Percentiles rank a stretch among this genome's conserved stretches.
Conservation (phyloP, 495 filamentous ascomycete genomes). For the Terfezia claveryi region DNA sequence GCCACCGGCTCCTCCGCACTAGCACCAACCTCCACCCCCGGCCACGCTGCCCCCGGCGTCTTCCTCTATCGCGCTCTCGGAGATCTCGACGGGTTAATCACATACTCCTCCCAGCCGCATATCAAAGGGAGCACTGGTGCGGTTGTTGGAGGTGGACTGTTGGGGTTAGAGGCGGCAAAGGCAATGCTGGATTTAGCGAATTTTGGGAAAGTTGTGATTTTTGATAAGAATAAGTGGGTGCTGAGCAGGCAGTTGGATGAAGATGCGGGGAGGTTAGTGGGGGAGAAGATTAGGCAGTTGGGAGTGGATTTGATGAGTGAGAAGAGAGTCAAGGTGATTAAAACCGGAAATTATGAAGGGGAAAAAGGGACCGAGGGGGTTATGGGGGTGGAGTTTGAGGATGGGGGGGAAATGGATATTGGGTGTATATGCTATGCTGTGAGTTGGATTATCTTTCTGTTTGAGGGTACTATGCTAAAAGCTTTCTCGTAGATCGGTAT, state of each 20-base stretch:
- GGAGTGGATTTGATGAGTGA: slow-evolving; percentile 67
- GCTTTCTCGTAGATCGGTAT: slow-evolving; percentile 41
- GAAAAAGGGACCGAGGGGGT: slow-evolving; percentile 33
- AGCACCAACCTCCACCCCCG: slow-evolving; percentile 58
- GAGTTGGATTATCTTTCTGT: slow-evolving; percentile 14
- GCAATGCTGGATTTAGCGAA: slow-evolving; percentile 78
- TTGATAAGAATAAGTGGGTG: slow-evolving; percentile 83
- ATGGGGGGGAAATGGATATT: slow-evolving; percentile 64
- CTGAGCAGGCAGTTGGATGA: slow-evolving; percentile 66
- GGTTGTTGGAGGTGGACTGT: slow-evolving; percentile 75
- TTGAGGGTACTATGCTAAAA: slow-evolving; percentile 5
- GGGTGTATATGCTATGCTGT: slow-evolving; percentile 76
- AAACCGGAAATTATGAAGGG: slow-evolving; percentile 28
- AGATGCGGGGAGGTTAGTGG: slow-evolving; percentile 66
- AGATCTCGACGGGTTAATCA: slow-evolving; percentile 63
- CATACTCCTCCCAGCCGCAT: slow-evolving; percentile 32
- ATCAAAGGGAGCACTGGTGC: slow-evolving; percentile 49
- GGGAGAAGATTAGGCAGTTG: slow-evolving; percentile 60
- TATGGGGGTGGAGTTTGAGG: slow-evolving; percentile 58
- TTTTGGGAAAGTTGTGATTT: slow-evolving; percentile 56
- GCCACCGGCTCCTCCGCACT: slow-evolving; percentile 84
- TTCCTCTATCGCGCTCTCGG: slow-evolving; percentile 90
- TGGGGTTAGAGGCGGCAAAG: slow-evolving; percentile 85
- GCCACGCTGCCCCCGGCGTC: slow-evolving; percentile 64
- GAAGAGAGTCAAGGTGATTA: slow-evolving; percentile 53